phyloP scores from a whole-genome alignment of 352 stramenopile species.

The Phytophthora syringae region DNA sequence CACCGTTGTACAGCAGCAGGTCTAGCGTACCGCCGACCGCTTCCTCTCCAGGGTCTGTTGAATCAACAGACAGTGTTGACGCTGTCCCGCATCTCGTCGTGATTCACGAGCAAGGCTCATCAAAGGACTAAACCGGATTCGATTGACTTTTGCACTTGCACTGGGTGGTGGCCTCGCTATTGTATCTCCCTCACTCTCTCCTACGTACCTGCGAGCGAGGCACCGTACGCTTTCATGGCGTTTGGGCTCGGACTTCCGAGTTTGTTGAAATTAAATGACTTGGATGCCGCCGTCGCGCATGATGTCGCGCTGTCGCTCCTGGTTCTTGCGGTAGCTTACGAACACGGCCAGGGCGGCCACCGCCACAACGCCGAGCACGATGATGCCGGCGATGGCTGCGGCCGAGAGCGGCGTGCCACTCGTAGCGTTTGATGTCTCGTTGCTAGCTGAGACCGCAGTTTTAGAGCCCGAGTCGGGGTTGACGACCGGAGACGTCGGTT shows the following conservation, averaged over 20 bases:
- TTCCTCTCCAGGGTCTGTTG: constrained; percentile 14
- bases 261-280: constrained; percentile 39
- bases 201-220: background rate
- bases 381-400: constrained; percentile 55
- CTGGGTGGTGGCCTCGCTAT: constrained; percentile 16
- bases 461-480: constrained; percentile 8
- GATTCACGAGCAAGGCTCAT: constrained; percentile 6
- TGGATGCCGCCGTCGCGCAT: constrained; percentile 63
- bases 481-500: constrained; percentile 2
- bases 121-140: constrained; percentile 20
- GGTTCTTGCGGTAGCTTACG: constrained; percentile 80
- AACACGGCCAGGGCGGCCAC: constrained; percentile 61
- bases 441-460: constrained; percentile 50
- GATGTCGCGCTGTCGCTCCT: constrained; percentile 74
- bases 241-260: constrained; percentile 14
- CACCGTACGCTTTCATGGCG: constrained; percentile 24
- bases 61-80: too few species aligned
- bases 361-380: constrained; percentile 67
- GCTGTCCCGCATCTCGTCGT: background rate
- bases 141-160: constrained; percentile 23
- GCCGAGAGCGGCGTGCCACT: constrained; percentile 38
- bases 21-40: constrained; percentile 2
- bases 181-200: constrained; percentile 11
- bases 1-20: constrained; percentile 23
- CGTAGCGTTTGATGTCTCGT: constrained; percentile 31